phyloP scores from a whole-genome alignment of 805 yeast species.

The Saccharomycopsis vini region DNA sequence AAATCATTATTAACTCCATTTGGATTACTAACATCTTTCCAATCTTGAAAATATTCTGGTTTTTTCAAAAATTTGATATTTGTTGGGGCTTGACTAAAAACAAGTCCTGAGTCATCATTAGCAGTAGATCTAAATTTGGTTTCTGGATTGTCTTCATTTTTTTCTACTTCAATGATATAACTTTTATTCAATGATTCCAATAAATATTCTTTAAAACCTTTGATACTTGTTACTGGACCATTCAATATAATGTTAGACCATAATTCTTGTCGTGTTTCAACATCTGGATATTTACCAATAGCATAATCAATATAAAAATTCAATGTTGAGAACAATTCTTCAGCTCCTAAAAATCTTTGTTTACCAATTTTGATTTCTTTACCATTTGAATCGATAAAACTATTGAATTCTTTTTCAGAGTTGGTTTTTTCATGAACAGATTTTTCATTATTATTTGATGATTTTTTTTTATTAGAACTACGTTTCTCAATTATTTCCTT shows the following conservation, averaged over 20 bases:
- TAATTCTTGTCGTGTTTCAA: slow-evolving; percentile 66
- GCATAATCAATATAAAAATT: slow-evolving; percentile 42
- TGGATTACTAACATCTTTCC: slow-evolving; percentile 50
- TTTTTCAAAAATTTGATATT: slow-evolving; percentile 55
- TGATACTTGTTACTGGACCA: slow-evolving; percentile 70
- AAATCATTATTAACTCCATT: slow-evolving; percentile 22
- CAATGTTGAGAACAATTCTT: slow-evolving; percentile 45
- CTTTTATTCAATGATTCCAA: slow-evolving; percentile 48
- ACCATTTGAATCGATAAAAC: slow-evolving; percentile 54
- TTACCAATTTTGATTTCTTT: slow-evolving; percentile 64
- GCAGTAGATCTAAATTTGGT: slow-evolving; percentile 25
- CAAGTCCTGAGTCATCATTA: slow-evolving; percentile 20
- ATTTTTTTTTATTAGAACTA: slow-evolving; percentile 37
- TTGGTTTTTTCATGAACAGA: slow-evolving; percentile 37
- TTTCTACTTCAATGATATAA: slow-evolving; percentile 37
- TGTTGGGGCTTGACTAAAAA: slow-evolving; percentile 68
- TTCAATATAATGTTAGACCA: slow-evolving; percentile 75
- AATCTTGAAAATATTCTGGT: slow-evolving; percentile 91
- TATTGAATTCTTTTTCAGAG: slow-evolving; percentile 63
- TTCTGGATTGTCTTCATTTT: slow-evolving; percentile 24
- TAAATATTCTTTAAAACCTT: slow-evolving; percentile 69
- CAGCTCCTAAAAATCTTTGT: slow-evolving; percentile 80
- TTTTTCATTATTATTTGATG: slow-evolving; percentile 20
- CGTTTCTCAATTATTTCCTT: slow-evolving; percentile 62
- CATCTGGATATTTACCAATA: slow-evolving; percentile 31